phyloP scores from a whole-genome alignment of 805 yeast species.

The Brettanomyces anomalus region DNA sequence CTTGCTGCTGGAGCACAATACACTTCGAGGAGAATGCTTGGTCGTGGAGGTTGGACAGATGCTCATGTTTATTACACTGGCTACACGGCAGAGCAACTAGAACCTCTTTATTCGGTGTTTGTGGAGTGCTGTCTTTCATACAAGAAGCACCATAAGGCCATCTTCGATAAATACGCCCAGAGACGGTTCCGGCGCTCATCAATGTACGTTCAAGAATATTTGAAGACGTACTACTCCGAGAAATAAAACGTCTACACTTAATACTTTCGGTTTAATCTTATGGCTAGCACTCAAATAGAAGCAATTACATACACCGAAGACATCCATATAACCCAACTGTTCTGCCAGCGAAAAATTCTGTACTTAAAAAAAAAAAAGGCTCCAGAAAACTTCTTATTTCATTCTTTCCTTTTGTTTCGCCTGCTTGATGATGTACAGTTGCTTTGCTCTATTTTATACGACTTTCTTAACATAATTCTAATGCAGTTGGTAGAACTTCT shows the following conservation, averaged over 20 bases:
- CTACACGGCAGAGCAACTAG: conserved; percentile 76
- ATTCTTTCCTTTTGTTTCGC: too few relatives aligned
- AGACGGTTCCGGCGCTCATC: conserved; percentile 76
- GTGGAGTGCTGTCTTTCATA: conserved; percentile 62
- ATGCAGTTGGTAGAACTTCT: too few relatives aligned
- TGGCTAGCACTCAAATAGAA: neutral
- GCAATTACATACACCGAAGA: neutral
- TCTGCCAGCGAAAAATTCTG: neutral
- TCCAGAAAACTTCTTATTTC: too few relatives aligned
- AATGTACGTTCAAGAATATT: conserved; percentile 68
- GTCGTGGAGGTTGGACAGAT: conserved; percentile 74
- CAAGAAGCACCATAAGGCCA: conserved; percentile 59
- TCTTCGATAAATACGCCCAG: conserved; percentile 84
- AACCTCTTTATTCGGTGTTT: conserved; percentile 66
- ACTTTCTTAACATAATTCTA: too few relatives aligned
- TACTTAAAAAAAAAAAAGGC: too few relatives aligned
- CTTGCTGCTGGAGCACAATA: conserved; percentile 82
- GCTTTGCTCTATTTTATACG: too few relatives aligned
- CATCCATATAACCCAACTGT: neutral
- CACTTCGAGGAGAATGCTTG: conserved; percentile 64
- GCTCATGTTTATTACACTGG: conserved; percentile 88
- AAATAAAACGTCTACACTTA: neutral
- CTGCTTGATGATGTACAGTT: too few relatives aligned
- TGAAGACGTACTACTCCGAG: conserved; percentile 16
- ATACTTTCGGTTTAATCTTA: neutral